Evolutionary conservation across 176 grass and related monocot species (phyloP).

Genomic region (Musa itinerans): DNA sequence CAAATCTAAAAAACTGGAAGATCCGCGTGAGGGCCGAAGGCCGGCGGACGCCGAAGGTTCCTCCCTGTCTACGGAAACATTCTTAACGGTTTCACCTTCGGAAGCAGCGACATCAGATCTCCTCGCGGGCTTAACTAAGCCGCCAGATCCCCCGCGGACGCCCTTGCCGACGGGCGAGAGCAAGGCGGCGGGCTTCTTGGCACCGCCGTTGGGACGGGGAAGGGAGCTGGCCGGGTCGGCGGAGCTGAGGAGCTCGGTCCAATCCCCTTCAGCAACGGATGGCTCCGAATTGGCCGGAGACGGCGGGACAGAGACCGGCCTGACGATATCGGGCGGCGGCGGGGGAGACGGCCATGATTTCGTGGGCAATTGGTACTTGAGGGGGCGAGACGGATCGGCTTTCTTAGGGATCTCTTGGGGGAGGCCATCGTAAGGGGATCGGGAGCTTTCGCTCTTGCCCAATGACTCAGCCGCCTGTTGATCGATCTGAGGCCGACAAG

Average conservation of each 20-base stretch:
- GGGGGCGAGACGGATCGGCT: conserved; percentile 7
- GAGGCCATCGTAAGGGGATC: conserved; percentile 35
- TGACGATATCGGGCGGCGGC: conserved; percentile 1
- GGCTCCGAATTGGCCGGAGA: conserved; percentile 2
- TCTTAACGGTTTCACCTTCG: background rate
- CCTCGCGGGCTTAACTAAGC: conserved; percentile 24
- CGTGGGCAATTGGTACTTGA: conserved; percentile 18
- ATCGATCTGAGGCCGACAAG: conserved; percentile 54
- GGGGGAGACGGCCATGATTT: conserved; percentile 16
- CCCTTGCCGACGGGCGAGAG: conserved; percentile 12
- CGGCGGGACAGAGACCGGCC: background rate
- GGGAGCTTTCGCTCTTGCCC: conserved; percentile 42
- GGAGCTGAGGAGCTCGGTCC: conserved; percentile 41
- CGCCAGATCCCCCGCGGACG: conserved; percentile 1
- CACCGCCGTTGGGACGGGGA: background rate
- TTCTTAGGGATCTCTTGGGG: conserved; percentile 8
- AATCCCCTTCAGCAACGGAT: conserved; percentile 26
- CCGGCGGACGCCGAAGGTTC: background rate
- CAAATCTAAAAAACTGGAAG: conserved; percentile 19
- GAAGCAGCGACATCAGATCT: background rate
- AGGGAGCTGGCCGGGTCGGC: background rate
- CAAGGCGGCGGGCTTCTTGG: background rate
- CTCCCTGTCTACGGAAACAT: background rate
- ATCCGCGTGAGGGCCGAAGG: background rate
- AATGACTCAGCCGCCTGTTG: conserved; percentile 92